Evolutionary conservation across 495 filamentous ascomycete species (phyloP).

Genomic region (Hypomontagnella monticulosa): DNA sequence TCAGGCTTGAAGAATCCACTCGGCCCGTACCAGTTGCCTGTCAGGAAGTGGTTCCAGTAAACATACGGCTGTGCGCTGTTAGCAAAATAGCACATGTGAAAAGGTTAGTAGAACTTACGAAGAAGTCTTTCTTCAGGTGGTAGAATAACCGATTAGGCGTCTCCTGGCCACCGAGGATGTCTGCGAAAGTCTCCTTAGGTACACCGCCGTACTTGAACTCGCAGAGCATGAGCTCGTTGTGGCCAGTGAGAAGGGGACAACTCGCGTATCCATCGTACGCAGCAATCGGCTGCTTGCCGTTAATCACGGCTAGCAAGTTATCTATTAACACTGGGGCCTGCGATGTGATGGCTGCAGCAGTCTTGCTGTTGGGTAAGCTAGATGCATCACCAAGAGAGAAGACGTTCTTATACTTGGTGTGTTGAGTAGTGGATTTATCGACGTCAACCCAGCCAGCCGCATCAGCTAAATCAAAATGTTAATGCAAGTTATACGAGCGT

Average conservation of each 20-base stretch:
- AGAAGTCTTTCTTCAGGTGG: conserved; percentile 76
- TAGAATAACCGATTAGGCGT: conserved; percentile 66
- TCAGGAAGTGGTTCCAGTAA: conserved; percentile 44
- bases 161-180: conserved; percentile 66
- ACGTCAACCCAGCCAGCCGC: conserved; percentile 72
- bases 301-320: conserved; percentile 63
- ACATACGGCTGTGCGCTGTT: conserved; percentile 31
- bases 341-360: conserved; percentile 71
- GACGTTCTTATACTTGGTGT: conserved; percentile 70
- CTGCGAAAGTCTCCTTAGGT: conserved; percentile 73
- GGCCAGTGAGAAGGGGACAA: conserved; percentile 72
- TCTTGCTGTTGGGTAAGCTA: conserved; percentile 73
- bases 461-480: conserved; percentile 53
- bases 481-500: not conserved
- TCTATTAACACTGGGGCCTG: conserved; percentile 68
- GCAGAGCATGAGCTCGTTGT: conserved; percentile 72
- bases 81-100: not conserved
- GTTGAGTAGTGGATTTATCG: conserved; percentile 66
- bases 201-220: conserved; percentile 79
- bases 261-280: conserved; percentile 75
- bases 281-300: conserved; percentile 62
- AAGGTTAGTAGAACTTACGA: conserved; percentile 47
- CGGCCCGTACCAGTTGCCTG: conserved; percentile 45
- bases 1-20: conserved; percentile 40
- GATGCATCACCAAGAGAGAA: conserved; percentile 77